These are phyloP conservation scores for Teratosphaeria gauchensis DNA, from an alignment of 2,329 filamentous ascomycete species.

Conservation along the genomic window DNA sequence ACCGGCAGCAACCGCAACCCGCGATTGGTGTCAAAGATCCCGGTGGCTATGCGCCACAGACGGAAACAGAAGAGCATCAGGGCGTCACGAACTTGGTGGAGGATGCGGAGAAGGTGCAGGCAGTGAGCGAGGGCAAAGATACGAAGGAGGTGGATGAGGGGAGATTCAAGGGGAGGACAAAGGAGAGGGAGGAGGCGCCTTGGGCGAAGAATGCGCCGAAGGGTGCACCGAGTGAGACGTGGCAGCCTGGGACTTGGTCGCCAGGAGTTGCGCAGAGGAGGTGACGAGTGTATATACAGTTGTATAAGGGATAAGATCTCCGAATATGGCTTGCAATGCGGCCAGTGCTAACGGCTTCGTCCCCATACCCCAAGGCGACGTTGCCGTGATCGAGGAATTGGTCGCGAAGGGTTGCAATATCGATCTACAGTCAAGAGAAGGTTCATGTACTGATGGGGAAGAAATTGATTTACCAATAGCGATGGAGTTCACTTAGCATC, in stretches of 20 bases:
- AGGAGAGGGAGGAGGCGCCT: conserved; percentile 25
- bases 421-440: too few species aligned
- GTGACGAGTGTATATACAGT: neutral
- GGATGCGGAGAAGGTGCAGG: conserved; percentile 23
- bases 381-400: too few species aligned
- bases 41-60: conserved; percentile 28
- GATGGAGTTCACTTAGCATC: too few species aligned
- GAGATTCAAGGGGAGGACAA: conserved; percentile 20
- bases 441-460: too few species aligned
- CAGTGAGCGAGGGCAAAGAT: conserved; percentile 16
- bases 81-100: conserved; percentile 24
- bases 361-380: too few species aligned
- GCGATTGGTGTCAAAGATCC: conserved; percentile 36
- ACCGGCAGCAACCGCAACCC: conserved; percentile 38
- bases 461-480: too few species aligned
- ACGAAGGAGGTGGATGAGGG: conserved; percentile 22
- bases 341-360: too few species aligned
- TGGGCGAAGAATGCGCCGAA: conserved; percentile 29
- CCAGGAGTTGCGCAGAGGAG: conserved; percentile 29
- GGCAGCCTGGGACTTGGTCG: conserved; percentile 39
- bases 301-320: neutral
- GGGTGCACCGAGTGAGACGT: conserved; percentile 34
- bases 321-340: neutral
- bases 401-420: too few species aligned
- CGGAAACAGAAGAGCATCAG: conserved; percentile 21